phyloP scores from a whole-genome alignment of 371 early-diverging fungal genomes.

The Fennellomyces sp. region DNA sequence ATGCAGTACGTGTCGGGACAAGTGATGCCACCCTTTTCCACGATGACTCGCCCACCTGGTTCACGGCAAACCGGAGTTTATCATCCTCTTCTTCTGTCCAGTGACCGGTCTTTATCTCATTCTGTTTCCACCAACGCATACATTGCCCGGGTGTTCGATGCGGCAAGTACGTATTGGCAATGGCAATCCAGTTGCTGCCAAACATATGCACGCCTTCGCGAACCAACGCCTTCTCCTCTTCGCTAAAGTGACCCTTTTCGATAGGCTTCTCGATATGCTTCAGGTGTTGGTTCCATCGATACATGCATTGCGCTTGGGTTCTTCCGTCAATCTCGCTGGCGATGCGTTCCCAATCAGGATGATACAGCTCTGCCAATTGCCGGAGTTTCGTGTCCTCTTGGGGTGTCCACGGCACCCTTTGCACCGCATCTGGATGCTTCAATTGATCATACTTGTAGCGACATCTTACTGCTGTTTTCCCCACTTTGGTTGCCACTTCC shows the following conservation, averaged over 20 bases:
- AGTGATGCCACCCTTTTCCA: slow-evolving; percentile 33
- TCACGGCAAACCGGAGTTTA: slow-evolving; percentile 25
- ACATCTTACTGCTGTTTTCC: slow-evolving; percentile 21
- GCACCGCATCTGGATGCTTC: background rate
- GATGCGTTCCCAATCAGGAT: slow-evolving; percentile 19
- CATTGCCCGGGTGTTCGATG: slow-evolving; percentile 37
- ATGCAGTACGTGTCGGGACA: slow-evolving; percentile 24
- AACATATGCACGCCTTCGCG: slow-evolving; percentile 44
- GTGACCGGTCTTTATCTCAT: background rate
- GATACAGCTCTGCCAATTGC: background rate
- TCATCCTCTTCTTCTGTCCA: slow-evolving; percentile 40
- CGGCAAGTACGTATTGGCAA: slow-evolving; percentile 39
- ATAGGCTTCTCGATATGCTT: background rate
- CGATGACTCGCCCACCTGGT: background rate
- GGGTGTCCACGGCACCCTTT: slow-evolving; percentile 18
- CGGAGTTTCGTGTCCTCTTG: slow-evolving; percentile 29
- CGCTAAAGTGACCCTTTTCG: slow-evolving; percentile 17
- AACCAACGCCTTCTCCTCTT: slow-evolving; percentile 30
- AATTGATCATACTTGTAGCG: slow-evolving; percentile 14
- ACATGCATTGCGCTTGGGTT: slow-evolving; percentile 17
- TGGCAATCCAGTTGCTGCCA: slow-evolving; percentile 44
- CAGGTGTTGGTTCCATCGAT: slow-evolving; percentile 25
- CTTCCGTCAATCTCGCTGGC: slow-evolving; percentile 4
- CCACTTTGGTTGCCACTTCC: slow-evolving; percentile 16
- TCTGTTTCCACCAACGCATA: slow-evolving; percentile 23